These are phyloP conservation scores for Mycena kentingensis DNA, from an alignment of 768 basidiomycete species.

Conservation along the genomic window DNA sequence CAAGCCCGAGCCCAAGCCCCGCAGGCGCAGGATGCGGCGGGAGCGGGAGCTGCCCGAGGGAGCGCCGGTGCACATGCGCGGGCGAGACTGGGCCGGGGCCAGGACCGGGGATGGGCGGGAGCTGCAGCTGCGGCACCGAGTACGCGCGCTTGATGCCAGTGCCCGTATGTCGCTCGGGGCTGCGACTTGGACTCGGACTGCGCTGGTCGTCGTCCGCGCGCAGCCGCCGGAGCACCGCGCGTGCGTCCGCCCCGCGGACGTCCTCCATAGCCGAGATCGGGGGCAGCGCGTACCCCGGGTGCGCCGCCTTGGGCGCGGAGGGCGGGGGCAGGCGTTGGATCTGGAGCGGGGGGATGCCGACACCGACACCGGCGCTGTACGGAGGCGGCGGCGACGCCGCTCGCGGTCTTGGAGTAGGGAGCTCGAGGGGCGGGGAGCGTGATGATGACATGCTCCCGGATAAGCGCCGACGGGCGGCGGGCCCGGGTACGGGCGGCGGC, in stretches of 20 bases:
- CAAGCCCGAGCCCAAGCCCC: constrained; percentile 1
- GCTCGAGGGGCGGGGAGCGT: constrained; percentile 36
- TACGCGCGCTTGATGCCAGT: background rate
- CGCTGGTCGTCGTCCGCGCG: constrained; percentile 50
- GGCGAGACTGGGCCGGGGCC: constrained; percentile 16
- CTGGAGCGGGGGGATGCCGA: background rate
- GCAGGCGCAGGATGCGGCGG: constrained; percentile 2
- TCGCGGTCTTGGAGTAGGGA: constrained; percentile 40
- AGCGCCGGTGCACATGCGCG: constrained; percentile 28
- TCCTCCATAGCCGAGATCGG: constrained; percentile 73
- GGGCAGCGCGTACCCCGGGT: constrained; percentile 56
- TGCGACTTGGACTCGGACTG: background rate
- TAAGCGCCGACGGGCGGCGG: constrained; percentile 16
- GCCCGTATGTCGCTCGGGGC: background rate
- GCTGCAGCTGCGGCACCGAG: constrained; percentile 22
- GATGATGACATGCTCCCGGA: no score
- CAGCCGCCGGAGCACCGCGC: constrained; percentile 67
- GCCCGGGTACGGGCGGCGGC: background rate
- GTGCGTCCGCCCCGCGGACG: constrained; percentile 61
- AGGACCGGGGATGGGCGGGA: background rate
- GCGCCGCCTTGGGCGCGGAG: constrained; percentile 27
- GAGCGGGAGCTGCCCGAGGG: constrained; percentile 11
- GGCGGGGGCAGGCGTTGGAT: constrained; percentile 32
- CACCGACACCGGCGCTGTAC: background rate
- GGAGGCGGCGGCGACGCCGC: constrained; percentile 45